phyloP scores from a whole-genome alignment of 495 filamentous ascomycete species.

The Lasiosphaeriaceae sp. region DNA sequence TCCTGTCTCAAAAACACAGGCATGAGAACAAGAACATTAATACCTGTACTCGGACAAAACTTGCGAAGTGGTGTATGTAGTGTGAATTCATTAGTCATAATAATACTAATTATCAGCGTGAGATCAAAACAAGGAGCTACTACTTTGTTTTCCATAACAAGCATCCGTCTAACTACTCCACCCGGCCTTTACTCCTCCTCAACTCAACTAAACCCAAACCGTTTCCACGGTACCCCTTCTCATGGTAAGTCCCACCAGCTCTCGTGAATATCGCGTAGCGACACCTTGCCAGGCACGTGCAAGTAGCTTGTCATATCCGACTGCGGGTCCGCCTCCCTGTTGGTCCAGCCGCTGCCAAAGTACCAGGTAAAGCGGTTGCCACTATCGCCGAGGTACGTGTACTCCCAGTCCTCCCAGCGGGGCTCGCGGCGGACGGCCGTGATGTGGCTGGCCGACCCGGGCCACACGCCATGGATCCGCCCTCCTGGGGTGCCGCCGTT shows the following conservation, averaged over 20 bases:
- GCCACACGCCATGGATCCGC: slow-evolving; percentile 62
- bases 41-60: too few species aligned
- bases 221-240: not conserved
- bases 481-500: slow-evolving; percentile 56
- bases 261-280: slow-evolving; percentile 40
- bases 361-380: slow-evolving; percentile 43
- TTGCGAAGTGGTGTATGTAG: too few species aligned
- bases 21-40: too few species aligned
- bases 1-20: too few species aligned
- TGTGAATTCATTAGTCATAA: too few species aligned
- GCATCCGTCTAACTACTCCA: too few species aligned
- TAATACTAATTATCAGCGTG: too few species aligned
- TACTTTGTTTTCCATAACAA: too few species aligned
- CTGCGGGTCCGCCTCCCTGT: slow-evolving; percentile 32
- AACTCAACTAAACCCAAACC: not conserved
- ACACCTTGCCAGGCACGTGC: slow-evolving; percentile 28
- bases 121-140: too few species aligned
- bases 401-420: slow-evolving; percentile 72
- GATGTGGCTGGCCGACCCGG: slow-evolving; percentile 57
- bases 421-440: slow-evolving; percentile 56
- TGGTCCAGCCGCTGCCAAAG: slow-evolving; percentile 42
- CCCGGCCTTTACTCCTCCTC: not conserved
- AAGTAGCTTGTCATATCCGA: slow-evolving; percentile 41
- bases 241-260: slow-evolving; percentile 37
- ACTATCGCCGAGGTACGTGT: slow-evolving; percentile 45